These are phyloP conservation scores for Hansenula anomala DNA, from an alignment of 1,139 yeast genomes.

Conservation along the genomic window DNA sequence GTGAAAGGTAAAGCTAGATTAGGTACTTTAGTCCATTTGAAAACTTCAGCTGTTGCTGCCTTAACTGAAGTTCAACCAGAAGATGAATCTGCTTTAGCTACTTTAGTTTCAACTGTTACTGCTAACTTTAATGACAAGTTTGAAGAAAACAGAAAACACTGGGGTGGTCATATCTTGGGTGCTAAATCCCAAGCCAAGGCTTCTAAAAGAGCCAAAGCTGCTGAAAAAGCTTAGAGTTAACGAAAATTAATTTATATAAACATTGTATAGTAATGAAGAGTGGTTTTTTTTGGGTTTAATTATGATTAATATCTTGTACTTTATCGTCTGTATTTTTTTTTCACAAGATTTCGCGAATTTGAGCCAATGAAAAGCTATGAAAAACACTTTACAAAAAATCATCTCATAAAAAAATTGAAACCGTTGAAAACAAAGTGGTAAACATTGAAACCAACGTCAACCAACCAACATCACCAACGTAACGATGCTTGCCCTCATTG, in stretches of 20 bases:
- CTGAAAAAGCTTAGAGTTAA: conserved; percentile 5
- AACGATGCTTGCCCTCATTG: conserved; percentile 52
- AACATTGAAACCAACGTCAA: too few relatives aligned
- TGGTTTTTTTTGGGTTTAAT: not conserved
- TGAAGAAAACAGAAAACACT: conserved; percentile 95
- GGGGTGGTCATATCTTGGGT: conserved; percentile 99
- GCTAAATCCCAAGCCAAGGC: conserved; percentile 80
- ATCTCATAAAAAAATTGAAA: conserved; percentile 1
- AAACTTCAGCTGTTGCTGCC: conserved; percentile 96
- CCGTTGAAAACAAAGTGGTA: not conserved
- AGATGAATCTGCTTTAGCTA: conserved; percentile 92
- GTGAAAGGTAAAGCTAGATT: conserved; percentile 99
- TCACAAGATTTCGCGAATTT: not conserved
- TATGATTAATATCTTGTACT: too few relatives aligned
- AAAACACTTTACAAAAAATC: conserved; percentile 3
- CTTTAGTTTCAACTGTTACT: conserved; percentile 86
- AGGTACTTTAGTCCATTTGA: conserved; percentile 95
- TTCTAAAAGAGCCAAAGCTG: conserved; percentile 42
- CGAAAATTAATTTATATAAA: not conserved
- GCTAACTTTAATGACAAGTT: conserved; percentile 89
- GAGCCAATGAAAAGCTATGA: conserved; percentile 14
- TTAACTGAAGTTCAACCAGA: conserved; percentile 89
- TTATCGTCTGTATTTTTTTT: not conserved
- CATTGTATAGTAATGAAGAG: not conserved
- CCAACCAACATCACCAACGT: too few relatives aligned